These are phyloP conservation scores for Pleurotus cornucopiae DNA, from an alignment of 768 basidiomycete genomes.

Conservation along the genomic window DNA sequence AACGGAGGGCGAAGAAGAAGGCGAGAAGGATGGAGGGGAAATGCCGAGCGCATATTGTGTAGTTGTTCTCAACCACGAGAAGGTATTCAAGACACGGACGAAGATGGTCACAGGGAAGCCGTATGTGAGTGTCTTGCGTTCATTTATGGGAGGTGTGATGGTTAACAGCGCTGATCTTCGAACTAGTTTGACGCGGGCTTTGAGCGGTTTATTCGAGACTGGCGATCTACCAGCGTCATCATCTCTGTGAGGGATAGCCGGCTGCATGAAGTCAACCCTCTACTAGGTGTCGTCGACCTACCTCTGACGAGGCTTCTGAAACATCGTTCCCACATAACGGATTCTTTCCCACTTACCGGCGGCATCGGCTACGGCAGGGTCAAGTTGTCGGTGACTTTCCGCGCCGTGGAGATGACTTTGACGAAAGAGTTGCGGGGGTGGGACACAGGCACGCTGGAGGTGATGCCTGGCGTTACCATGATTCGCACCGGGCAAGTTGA, in stretches of 20 bases:
- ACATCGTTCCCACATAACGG: constrained; percentile 49
- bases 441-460: constrained; percentile 66
- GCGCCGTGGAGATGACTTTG: constrained; percentile 56
- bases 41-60: constrained; percentile 64
- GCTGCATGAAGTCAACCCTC: constrained; percentile 56
- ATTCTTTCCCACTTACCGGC: constrained; percentile 61
- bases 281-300: constrained; percentile 68
- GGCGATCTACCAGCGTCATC: constrained; percentile 52
- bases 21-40: constrained; percentile 55
- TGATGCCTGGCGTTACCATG: constrained; percentile 25
- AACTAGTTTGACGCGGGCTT: constrained; percentile 55
- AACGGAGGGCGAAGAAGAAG: constrained; percentile 46
- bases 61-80: constrained; percentile 37
- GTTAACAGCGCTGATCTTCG: constrained; percentile 1
- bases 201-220: constrained; percentile 67
- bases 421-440: constrained; percentile 58
- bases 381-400: constrained; percentile 63
- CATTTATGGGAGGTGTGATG: background rate
- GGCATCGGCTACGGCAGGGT: constrained; percentile 67
- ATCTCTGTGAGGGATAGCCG: constrained; percentile 63
- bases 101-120: constrained; percentile 43
- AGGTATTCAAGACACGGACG: constrained; percentile 40
- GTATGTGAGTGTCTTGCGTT: constrained; percentile 27
- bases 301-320: constrained; percentile 41
- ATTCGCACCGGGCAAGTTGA: constrained; percentile 15